These are phyloP conservation scores for Solanum clarkiae DNA, from an alignment of 257 asterid species.

Conservation along the genomic window DNA sequence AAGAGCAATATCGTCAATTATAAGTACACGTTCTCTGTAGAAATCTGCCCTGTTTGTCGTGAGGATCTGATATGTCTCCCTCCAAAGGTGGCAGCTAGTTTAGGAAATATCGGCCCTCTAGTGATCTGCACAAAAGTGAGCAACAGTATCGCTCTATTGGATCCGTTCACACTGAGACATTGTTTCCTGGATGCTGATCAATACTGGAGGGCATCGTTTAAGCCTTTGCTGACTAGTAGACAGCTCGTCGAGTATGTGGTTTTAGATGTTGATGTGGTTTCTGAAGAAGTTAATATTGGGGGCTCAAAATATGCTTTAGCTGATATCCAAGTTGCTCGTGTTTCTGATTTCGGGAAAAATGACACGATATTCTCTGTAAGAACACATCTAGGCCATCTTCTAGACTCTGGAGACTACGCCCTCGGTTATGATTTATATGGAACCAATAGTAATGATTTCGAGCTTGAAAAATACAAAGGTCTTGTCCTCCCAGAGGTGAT, in stretches of 20 bases:
- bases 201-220: conserved; percentile 36
- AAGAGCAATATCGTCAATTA: conserved; percentile 34
- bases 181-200: conserved; percentile 34
- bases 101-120: conserved; percentile 41
- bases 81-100: conserved; percentile 19
- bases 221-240: conserved; percentile 31
- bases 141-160: conserved; percentile 28
- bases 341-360: conserved; percentile 34
- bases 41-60: conserved; percentile 39
- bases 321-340: conserved; percentile 43
- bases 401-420: conserved; percentile 5
- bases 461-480: conserved; percentile 23
- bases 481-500: conserved; percentile 26
- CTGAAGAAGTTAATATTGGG: conserved; percentile 24
- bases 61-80: conserved; percentile 51
- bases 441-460: conserved; percentile 31
- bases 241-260: conserved; percentile 38
- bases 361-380: conserved; percentile 16
- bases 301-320: conserved; percentile 25
- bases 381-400: conserved; percentile 22
- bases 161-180: conserved; percentile 31
- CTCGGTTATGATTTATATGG: conserved; percentile 7
- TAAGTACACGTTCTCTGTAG: conserved; percentile 39
- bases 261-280: conserved; percentile 19
- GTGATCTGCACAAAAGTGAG: conserved; percentile 28